These are phyloP conservation scores for Microbotryum silenes-acaulis DNA, from an alignment of 1,284 basidiomycete species.

Conservation along the genomic window DNA sequence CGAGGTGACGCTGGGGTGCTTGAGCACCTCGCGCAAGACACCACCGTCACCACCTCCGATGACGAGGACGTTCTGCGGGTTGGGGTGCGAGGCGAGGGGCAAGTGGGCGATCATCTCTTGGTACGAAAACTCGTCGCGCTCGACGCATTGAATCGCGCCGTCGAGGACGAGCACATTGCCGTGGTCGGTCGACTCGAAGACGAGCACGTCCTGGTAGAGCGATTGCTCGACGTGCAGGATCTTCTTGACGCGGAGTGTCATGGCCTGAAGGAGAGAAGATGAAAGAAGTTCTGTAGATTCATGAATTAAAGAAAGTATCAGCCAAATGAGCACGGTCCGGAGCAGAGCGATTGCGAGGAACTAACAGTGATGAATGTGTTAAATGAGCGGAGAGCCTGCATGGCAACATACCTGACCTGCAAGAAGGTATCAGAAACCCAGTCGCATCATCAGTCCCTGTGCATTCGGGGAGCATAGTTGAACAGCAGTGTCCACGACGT, in stretches of 20 bases:
- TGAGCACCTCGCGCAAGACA: conserved; percentile 93
- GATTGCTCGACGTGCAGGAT: conserved; percentile 92
- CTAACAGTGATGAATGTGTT: no score
- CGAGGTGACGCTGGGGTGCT: conserved; percentile 82
- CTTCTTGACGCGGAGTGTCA: conserved; percentile 91
- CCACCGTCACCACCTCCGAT: conserved; percentile 82
- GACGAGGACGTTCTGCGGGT: conserved; percentile 91
- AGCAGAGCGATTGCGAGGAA: no score
- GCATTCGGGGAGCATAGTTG: no score
- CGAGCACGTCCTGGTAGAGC: conserved; percentile 88
- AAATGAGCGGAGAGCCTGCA: no score
- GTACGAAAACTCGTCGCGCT: conserved; percentile 98
- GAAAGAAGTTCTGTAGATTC: no score
- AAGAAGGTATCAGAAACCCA: no score
- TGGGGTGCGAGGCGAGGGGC: conserved; percentile 88
- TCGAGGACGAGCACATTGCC: conserved; percentile 96
- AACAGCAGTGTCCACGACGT: no score
- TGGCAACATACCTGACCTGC: no score
- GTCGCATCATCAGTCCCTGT: no score
- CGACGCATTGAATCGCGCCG: conserved; percentile 83
- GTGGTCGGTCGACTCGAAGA: conserved; percentile 88
- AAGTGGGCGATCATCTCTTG: conserved; percentile 99
- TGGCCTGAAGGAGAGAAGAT: conserved; percentile 53
- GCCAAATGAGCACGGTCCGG: no score
- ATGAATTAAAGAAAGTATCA: no score